Conservation (phyloP, 768 basidiomycete species). For the Neoboletus magnificus region DNA sequence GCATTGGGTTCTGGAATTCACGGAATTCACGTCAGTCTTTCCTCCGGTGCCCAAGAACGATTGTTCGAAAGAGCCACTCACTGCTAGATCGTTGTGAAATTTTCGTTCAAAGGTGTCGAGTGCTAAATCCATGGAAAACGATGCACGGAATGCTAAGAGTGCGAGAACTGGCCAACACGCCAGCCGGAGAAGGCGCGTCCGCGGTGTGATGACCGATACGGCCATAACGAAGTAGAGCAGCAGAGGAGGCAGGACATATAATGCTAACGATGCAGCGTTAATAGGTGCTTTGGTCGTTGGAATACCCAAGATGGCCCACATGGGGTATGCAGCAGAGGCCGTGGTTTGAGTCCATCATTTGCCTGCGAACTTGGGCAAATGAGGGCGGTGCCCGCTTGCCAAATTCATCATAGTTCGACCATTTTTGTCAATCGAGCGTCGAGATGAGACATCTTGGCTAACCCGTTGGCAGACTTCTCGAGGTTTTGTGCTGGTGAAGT, state of each 20-base stretch:
- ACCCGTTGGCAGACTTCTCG: no score
- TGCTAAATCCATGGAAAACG: neutral
- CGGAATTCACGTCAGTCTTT: neutral
- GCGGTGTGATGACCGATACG: neutral
- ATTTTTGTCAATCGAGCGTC: no score
- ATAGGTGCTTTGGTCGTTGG: neutral
- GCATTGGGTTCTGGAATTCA: neutral
- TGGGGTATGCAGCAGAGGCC: neutral
- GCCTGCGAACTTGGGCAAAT: neutral
- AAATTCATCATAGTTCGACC: no score
- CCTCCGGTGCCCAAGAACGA: neutral
- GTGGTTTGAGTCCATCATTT: neutral
- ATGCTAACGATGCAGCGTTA: neutral
- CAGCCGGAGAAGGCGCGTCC: neutral
- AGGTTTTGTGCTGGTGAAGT: no score
- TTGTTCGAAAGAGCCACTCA: neutral
- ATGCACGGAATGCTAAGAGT: neutral
- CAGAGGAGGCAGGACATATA: neutral
- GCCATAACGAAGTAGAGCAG: neutral
- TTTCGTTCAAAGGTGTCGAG: neutral
- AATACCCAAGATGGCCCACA: neutral
- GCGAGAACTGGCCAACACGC: neutral
- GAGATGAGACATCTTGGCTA: no score
- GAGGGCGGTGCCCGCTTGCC: no score
- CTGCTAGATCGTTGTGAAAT: neutral